Evolutionary conservation across 106 monocot species (phyloP).

Genomic region (Allium cepa): DNA sequence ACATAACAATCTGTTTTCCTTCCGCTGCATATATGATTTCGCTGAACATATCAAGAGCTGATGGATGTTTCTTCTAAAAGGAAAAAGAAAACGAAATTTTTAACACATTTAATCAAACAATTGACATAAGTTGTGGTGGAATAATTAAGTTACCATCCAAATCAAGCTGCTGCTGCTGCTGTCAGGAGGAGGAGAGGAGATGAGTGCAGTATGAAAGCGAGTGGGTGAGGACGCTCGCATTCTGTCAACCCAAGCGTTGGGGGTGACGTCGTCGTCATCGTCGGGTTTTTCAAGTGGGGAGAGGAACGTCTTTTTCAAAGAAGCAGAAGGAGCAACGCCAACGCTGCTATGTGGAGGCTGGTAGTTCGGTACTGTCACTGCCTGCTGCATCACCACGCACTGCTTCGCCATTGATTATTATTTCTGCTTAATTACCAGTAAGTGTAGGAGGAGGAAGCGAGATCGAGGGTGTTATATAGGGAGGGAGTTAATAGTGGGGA

Average conservation of each 20-base stretch:
- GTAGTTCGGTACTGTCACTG: constrained; percentile 5
- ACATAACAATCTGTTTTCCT: constrained; percentile 25
- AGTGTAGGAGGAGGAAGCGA: too few relatives aligned
- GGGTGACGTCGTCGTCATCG: background rate
- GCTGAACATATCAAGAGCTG: constrained; percentile 12
- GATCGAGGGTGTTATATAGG: too few relatives aligned
- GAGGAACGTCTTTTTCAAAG: constrained; percentile 3
- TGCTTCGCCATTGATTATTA: constrained; percentile 13
- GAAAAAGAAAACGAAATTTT: background rate
- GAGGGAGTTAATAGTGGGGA: too few relatives aligned
- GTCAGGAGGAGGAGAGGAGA: background rate
- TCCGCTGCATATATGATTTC: constrained; percentile 4
- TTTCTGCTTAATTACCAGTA: too few relatives aligned
- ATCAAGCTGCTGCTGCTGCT: constrained; percentile 5
- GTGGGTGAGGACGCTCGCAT: constrained; percentile 19
- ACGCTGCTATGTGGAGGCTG: constrained; percentile 14
- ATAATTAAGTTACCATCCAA: too few relatives aligned
- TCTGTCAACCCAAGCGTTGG: constrained; percentile 11
- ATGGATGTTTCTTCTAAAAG: constrained; percentile 13
- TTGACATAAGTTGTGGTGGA: too few relatives aligned
- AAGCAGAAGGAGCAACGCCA: background rate
- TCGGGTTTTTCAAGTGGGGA: constrained; percentile 6
- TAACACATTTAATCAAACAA: too few relatives aligned
- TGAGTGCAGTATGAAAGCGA: background rate
- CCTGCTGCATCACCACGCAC: constrained; percentile 13